A percentile compares a stretch with the other conserved stretches of the same genome.
These are phyloP conservation scores for Ceriops decandra DNA, from an alignment of 345 rosid genomes.

Conservation along the genomic window DNA sequence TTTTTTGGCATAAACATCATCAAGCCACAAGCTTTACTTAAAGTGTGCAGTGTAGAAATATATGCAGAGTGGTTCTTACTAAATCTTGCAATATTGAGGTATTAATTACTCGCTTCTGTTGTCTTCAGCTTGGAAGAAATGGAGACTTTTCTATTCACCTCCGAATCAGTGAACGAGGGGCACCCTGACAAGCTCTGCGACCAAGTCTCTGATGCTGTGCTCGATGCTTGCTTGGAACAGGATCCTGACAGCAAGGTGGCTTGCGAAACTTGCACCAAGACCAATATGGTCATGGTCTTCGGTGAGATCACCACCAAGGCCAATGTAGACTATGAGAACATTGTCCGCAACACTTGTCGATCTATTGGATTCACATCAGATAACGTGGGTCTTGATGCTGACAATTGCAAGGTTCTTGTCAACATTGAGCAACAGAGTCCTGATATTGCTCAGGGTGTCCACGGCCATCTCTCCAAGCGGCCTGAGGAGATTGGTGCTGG, in stretches of 20 bases:
- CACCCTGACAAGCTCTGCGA: constrained; percentile 6
- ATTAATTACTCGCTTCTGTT: neutral
- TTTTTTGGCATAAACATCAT: too few species aligned
- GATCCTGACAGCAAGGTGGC: constrained; percentile 4
- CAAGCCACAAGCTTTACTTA: too few species aligned
- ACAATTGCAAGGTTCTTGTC: constrained; percentile 1
- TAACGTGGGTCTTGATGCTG: neutral
- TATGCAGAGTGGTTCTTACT: neutral
- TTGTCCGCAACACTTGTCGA: neutral
- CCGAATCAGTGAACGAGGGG: constrained; percentile 6
- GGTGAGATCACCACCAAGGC: constrained; percentile 6
- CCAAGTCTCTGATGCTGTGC: neutral
- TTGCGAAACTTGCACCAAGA: constrained; percentile 5
- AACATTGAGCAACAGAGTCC: constrained; percentile 4
- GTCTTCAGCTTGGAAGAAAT: constrained; percentile 3
- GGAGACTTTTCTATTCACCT: constrained; percentile 3
- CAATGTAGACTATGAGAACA: neutral
- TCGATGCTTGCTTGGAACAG: constrained; percentile 4
- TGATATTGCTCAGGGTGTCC: constrained; percentile 7
- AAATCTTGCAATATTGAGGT: neutral
- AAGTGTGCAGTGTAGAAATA: too few species aligned
- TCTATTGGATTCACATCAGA: neutral
- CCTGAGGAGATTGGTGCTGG: constrained; percentile 3
- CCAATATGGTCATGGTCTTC: constrained; percentile 2
- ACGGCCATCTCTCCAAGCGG: neutral